These are phyloP conservation scores for Kodamaea derodonti DNA, from an alignment of 1,139 yeast species.

Conservation along the genomic window DNA sequence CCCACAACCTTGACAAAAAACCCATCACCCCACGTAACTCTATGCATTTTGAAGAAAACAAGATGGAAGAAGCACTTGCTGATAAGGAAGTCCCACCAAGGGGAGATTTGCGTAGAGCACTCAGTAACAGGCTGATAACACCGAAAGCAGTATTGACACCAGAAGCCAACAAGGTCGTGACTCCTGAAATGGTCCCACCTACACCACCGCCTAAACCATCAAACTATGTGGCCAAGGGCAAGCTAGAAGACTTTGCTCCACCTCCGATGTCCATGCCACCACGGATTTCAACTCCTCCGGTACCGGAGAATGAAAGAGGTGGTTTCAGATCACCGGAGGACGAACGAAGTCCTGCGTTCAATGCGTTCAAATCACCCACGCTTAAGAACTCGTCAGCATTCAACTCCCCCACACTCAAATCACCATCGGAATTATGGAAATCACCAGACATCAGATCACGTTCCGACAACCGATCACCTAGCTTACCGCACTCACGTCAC, in stretches of 20 bases:
- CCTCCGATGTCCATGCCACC: background rate
- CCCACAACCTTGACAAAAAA: background rate
- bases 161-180: background rate
- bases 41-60: constrained; percentile 13
- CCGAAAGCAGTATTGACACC: background rate
- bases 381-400: too few relatives aligned
- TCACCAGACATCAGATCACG: too few relatives aligned
- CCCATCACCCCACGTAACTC: constrained; percentile 11
- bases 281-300: constrained; percentile 3
- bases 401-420: too few relatives aligned
- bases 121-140: background rate
- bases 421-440: too few relatives aligned
- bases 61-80: constrained; percentile 21
- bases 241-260: background rate
- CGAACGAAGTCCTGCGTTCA: too few relatives aligned
- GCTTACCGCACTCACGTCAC: too few relatives aligned
- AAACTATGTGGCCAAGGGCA: constrained; percentile 1
- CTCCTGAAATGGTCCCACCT: background rate
- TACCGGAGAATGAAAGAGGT: too few relatives aligned
- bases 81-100: constrained; percentile 36
- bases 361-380: constrained; percentile 8
- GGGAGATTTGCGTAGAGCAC: constrained; percentile 23
- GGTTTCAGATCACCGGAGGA: too few relatives aligned
- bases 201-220: constrained; percentile 3
- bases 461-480: too few relatives aligned